These are phyloP conservation scores for Neostapfia colusana DNA, from an alignment of 176 grass and related monocot species.

Conservation along the genomic window DNA sequence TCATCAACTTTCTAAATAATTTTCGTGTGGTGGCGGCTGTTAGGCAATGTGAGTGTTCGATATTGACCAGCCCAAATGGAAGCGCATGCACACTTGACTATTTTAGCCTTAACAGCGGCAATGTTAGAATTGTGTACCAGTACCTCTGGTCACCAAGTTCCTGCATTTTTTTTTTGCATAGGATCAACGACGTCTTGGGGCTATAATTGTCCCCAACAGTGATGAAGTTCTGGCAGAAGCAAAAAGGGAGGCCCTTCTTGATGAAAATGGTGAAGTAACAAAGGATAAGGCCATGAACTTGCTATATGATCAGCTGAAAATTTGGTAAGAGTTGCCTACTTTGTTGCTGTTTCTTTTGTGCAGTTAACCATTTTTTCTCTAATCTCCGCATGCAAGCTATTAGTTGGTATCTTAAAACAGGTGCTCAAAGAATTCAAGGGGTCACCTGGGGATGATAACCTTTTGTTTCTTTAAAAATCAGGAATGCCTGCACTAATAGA, in stretches of 20 bases:
- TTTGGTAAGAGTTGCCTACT: conserved; percentile 48
- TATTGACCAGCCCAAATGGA: no score
- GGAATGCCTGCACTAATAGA: neutral
- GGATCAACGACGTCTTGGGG: conserved; percentile 78
- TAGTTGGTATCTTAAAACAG: neutral
- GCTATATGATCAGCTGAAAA: conserved; percentile 67
- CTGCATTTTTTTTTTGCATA: conserved; percentile 32
- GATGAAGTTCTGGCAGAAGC: conserved; percentile 66
- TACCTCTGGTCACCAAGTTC: neutral
- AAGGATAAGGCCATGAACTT: conserved; percentile 61
- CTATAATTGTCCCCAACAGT: conserved; percentile 83
- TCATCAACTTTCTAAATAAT: neutral
- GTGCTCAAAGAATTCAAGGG: neutral
- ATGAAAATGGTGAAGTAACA: conserved; percentile 33
- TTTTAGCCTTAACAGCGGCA: neutral
- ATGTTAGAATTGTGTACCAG: conserved; percentile 1
- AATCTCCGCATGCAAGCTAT: neutral
- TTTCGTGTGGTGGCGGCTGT: no score
- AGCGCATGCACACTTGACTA: no score
- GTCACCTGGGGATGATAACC: neutral
- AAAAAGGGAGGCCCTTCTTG: conserved; percentile 44
- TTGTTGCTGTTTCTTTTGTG: neutral
- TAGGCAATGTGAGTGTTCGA: no score
- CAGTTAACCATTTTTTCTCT: neutral
- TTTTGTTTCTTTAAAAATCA: neutral